Evolutionary conservation across 2,329 filamentous ascomycete species (phyloP).

Genomic region (Zasmidium citrigriseum): DNA sequence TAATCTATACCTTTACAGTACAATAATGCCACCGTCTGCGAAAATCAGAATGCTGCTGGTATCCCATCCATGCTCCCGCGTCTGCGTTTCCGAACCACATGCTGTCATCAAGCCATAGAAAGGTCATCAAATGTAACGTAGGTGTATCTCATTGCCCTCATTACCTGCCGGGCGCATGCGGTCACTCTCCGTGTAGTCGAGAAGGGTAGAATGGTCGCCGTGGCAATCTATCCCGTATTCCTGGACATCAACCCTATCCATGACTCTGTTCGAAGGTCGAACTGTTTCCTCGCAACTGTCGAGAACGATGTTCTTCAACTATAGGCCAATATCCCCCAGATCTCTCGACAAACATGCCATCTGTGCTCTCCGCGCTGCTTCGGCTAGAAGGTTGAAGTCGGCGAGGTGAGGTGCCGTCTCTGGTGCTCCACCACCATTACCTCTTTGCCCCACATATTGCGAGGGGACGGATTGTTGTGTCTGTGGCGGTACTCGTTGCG

Average conservation of each 20-base stretch:
- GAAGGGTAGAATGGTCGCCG: neutral
- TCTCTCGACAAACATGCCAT: slow-evolving; percentile 87
- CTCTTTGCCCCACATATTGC: slow-evolving; percentile 33
- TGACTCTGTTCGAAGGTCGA: neutral
- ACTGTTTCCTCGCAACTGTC: neutral
- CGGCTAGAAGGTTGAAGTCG: slow-evolving; percentile 82
- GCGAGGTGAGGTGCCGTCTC: slow-evolving; percentile 67
- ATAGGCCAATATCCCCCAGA: slow-evolving; percentile 67
- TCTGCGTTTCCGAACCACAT: neutral
- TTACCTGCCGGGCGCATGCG: neutral
- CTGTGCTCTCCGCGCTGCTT: slow-evolving; percentile 90
- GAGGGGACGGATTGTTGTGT: slow-evolving; percentile 23
- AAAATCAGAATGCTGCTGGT: neutral
- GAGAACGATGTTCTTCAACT: slow-evolving; percentile 1
- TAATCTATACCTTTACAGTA: neutral
- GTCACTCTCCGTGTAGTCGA: neutral
- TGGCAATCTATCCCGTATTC: neutral
- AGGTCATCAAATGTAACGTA: neutral
- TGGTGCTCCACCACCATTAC: slow-evolving; percentile 32
- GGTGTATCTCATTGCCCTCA: neutral
- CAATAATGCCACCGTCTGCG: neutral
- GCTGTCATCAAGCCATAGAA: slow-evolving; percentile 3
- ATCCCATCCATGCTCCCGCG: neutral
- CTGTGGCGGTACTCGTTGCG: slow-evolving; percentile 33
- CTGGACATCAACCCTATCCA: no score